Base-by-base conservation (phyloP, 768 basidiomycete genomes). In the Serendipita sp. region DNA sequence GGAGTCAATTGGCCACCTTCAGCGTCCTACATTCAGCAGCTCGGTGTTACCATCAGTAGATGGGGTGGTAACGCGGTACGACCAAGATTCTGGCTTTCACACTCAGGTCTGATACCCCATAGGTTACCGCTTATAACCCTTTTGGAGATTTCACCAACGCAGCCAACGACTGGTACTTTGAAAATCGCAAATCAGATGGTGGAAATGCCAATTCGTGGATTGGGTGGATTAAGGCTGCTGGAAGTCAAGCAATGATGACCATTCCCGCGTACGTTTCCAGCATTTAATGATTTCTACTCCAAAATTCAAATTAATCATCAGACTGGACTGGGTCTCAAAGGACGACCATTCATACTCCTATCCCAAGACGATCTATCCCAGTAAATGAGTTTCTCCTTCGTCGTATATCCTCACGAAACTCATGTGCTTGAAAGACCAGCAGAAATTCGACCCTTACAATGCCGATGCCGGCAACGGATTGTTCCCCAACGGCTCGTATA, bases 271-370 rank as follows among this genome's bases (percentile, higher is more conserved):
- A 70, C 63, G 80, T 72, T 13, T 16, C 6, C n/a, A n/a, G n/a
- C 29, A 18, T 5, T n/a, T 50, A 8, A 5, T 23, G 23, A 6
- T 40, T 13, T 50, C 63, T 62, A 10, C 36, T 13, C 3, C 60
- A 63, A 3, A 33, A 27, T n/a, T n/a, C 34, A 58, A 31, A 23
- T 1, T 27, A 13, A 34, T 63, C n/a, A 44, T 16, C 63, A 81
- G 80, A 16, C 75, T 82, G 36, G 81, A 81, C 67, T 82, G 81
- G 81, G 81, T 82, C 2, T 71, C 81, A 1, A 82, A 82, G 65
- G 81, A 82, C 67, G 68, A 72, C 2, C 74, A 77, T 2, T 82
- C 81, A 1, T 82, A 81, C 64, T 81, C 80, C 2, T 82, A 79
- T 66, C 77, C 80, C 3, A 69, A 66, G 29, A 70, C 74, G 0